Evolutionary conservation across 306 rosid species (phyloP), one percentile per base, ranked within the genome.

Genomic region (Clitoria ternatea): DNA sequence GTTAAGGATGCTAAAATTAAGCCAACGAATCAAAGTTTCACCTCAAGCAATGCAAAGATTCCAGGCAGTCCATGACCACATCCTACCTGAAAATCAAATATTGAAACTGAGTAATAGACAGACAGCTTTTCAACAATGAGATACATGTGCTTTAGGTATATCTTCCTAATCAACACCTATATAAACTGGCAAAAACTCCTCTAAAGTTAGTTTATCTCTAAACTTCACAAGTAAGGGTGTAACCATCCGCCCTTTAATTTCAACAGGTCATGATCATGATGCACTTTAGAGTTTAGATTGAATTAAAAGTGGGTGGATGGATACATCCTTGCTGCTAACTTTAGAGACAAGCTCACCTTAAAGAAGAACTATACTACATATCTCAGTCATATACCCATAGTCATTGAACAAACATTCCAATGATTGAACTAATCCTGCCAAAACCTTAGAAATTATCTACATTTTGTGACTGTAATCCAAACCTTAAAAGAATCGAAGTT

Each of bases 1-100:
- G 43, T 22, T 50, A 9, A 40, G 27, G 36, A 33, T 36, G 39
- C 77, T 48, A 73, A 62, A 49, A 29, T 45, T 47, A 49, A 73
- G 23, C 39, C 45, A 56, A 39, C 35, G 62, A 74, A 79, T n/a
- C 20, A 61, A 1, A 69, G 53, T 37, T 57, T 80, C 76, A 91
- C 99, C 99, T 85, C 83, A 33, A 84, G 89, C 75, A 89, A 77
- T 44, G 99, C 83, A 89, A 79, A 87, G 75, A 94, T 87, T 77
- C 96, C 97, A 22, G 99, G 99, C 37, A 94, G 89, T 76, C 96
- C 97, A 70, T 91, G 99, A 75, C 97, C 97, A 37, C 97, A 94
- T 72, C 98, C 98, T 33, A 90, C 84, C 98, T 94, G 92, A 84
- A 81, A 80, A 83, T 56, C 50, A 39, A 80, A 71, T 9, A 73